A percentile compares a stretch with the other conserved stretches of the same genome.
These are phyloP conservation scores for Beauveria scarabaeidicola DNA, from an alignment of 2,329 filamentous ascomycete species.

Conservation along the genomic window DNA sequence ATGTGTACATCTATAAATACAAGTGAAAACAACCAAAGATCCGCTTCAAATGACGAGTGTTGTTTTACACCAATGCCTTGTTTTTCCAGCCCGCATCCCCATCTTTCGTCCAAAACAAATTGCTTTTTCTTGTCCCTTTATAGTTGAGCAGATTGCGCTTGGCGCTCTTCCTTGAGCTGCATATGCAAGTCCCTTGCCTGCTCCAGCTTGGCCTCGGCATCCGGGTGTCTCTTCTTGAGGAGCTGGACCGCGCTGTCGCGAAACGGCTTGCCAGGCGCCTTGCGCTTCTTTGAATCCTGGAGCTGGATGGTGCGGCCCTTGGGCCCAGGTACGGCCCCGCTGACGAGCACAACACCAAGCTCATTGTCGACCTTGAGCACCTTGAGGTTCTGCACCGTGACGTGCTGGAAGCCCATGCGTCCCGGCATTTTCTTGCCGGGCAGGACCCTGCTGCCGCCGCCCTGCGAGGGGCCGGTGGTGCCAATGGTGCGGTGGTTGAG, in stretches of 20 bases:
- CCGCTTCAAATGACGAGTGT: constrained; percentile 9
- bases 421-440: constrained; percentile 98
- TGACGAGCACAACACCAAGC: constrained; percentile 81
- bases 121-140: constrained; percentile 15
- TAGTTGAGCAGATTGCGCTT: constrained; percentile 28
- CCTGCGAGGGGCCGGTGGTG: constrained; percentile 81
- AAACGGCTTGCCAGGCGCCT: constrained; percentile 41
- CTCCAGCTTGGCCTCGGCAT: constrained; percentile 37
- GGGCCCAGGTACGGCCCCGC: constrained; percentile 78
- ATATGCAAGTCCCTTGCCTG: constrained; percentile 42
- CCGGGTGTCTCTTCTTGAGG: constrained; percentile 38
- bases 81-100: not conserved
- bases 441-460: constrained; percentile 81
- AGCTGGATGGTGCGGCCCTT: constrained; percentile 79
- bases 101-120: not conserved
- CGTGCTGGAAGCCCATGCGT: constrained; percentile 82
- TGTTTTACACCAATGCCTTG: constrained; percentile 3
- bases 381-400: constrained; percentile 86
- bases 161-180: constrained; percentile 44
- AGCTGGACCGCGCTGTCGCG: constrained; percentile 36
- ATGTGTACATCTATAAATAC: constrained; percentile 31
- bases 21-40: constrained; percentile 18
- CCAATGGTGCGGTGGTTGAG: constrained; percentile 89
- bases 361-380: constrained; percentile 81
- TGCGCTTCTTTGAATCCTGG: constrained; percentile 86